Percentiles rank a stretch among this genome's conserved stretches.
Evolutionary conservation across 495 filamentous ascomycete genomes (phyloP).

Genomic region (Achaetomiella virescens): DNA sequence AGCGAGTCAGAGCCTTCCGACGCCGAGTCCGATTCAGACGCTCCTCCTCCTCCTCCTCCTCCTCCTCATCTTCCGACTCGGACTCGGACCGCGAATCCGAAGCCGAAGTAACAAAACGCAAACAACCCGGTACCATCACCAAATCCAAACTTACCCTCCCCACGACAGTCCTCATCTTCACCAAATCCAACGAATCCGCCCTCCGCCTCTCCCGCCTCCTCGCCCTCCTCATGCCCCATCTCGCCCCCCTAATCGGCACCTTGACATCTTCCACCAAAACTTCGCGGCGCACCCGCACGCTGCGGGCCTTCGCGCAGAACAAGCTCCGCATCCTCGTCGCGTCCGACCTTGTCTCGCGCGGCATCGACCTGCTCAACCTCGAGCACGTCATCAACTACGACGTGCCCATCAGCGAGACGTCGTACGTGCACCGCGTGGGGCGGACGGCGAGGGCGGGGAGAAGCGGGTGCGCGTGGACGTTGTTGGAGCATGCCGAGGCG

Average conservation of each 20-base stretch:
- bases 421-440: slow-evolving; percentile 90
- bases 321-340: slow-evolving; percentile 72
- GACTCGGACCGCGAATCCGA: slow-evolving; percentile 29
- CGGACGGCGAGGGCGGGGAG: slow-evolving; percentile 82
- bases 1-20: slow-evolving; percentile 27
- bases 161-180: slow-evolving; percentile 71
- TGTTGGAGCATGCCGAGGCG: slow-evolving; percentile 70
- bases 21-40: slow-evolving; percentile 27
- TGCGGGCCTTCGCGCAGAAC: slow-evolving; percentile 56
- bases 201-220: slow-evolving; percentile 74
- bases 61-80: slow-evolving; percentile 28
- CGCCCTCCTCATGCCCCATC: slow-evolving; percentile 55
- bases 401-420: slow-evolving; percentile 68
- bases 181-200: slow-evolving; percentile 78
- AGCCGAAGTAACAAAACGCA: slow-evolving; percentile 8
- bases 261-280: slow-evolving; percentile 70
- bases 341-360: slow-evolving; percentile 85
- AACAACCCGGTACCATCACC: background rate
- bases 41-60: slow-evolving; percentile 16
- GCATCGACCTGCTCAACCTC: slow-evolving; percentile 76
- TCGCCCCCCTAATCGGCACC: slow-evolving; percentile 54
- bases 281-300: slow-evolving; percentile 50
- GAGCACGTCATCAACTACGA: slow-evolving; percentile 93
- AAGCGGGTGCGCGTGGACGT: slow-evolving; percentile 71
- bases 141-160: slow-evolving; percentile 3